Conservation (phyloP, 2,329 filamentous ascomycete species). For the Aspergillus sp. region DNA sequence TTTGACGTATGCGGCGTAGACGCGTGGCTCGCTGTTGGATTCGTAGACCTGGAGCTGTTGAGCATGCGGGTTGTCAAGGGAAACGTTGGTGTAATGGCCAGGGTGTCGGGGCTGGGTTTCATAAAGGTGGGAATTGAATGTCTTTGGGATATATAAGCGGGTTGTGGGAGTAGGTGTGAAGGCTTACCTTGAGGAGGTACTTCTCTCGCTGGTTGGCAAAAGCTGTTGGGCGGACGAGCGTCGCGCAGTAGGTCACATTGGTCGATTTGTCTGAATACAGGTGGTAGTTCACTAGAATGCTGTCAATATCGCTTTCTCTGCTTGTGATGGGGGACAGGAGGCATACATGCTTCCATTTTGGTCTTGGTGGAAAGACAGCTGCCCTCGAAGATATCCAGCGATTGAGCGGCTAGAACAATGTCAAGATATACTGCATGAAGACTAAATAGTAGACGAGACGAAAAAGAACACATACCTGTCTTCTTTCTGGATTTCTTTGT, state of each 20-base stretch:
- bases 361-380: constrained; percentile 10
- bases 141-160: not conserved
- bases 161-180: not conserved
- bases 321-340: not conserved
- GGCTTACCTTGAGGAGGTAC: constrained; percentile 50
- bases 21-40: constrained; percentile 48
- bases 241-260: constrained; percentile 55
- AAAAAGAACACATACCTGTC: not conserved
- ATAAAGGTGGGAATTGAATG: not conserved
- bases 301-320: not conserved
- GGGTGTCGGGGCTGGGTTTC: not conserved
- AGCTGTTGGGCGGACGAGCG: constrained; percentile 46
- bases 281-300: constrained; percentile 48
- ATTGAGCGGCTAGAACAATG: not conserved
- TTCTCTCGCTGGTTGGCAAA: constrained; percentile 46
- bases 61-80: constrained; percentile 1
- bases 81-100: not conserved
- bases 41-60: constrained; percentile 52
- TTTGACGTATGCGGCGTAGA: constrained; percentile 53
- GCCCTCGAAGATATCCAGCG: constrained; percentile 7
- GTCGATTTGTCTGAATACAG: constrained; percentile 52
- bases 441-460: no score
- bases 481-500: not conserved
- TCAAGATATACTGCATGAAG: not conserved
- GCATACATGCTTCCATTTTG: constrained; percentile 10